Evolutionary conservation across 768 basidiomycete genomes (phyloP).

Genomic region (Tulasnella sp.): DNA sequence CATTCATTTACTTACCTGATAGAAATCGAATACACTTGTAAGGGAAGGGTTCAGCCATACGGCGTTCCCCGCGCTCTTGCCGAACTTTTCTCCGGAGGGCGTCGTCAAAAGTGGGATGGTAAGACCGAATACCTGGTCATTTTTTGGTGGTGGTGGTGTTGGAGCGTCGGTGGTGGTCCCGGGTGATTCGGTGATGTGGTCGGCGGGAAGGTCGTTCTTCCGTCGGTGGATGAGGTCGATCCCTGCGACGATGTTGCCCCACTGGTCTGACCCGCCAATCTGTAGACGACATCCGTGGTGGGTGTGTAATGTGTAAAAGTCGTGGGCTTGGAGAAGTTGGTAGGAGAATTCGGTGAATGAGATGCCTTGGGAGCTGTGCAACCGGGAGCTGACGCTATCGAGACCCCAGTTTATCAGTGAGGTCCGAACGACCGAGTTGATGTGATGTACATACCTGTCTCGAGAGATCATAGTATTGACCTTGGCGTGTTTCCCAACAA

Average conservation of each 20-base stretch:
- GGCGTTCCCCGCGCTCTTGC: constrained; percentile 93
- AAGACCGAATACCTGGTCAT: constrained; percentile 50
- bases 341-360: constrained; percentile 99
- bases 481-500: constrained; percentile 63
- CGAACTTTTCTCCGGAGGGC: constrained; percentile 84
- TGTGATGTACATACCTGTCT: constrained; percentile 52
- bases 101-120: constrained; percentile 93
- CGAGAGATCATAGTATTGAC: constrained; percentile 83
- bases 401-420: not conserved
- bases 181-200: constrained; percentile 10
- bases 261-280: constrained; percentile 94
- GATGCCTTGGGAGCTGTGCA: constrained; percentile 70
- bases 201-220: constrained; percentile 20
- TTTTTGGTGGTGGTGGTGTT: not conserved
- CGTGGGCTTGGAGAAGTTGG: constrained; percentile 92
- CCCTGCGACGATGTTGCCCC: constrained; percentile 94
- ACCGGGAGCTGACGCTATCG: constrained; percentile 65
- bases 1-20: constrained; percentile 52
- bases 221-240: constrained; percentile 64
- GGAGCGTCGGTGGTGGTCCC: not conserved
- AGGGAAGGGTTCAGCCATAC: constrained; percentile 70
- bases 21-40: constrained; percentile 87
- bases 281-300: constrained; percentile 66
- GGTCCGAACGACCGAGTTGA: not conserved
- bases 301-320: constrained; percentile 69